Percentiles rank a stretch among this genome's conserved stretches.
phyloP scores from a whole-genome alignment of 306 rosid species.

The Acacia crassicarpa region DNA sequence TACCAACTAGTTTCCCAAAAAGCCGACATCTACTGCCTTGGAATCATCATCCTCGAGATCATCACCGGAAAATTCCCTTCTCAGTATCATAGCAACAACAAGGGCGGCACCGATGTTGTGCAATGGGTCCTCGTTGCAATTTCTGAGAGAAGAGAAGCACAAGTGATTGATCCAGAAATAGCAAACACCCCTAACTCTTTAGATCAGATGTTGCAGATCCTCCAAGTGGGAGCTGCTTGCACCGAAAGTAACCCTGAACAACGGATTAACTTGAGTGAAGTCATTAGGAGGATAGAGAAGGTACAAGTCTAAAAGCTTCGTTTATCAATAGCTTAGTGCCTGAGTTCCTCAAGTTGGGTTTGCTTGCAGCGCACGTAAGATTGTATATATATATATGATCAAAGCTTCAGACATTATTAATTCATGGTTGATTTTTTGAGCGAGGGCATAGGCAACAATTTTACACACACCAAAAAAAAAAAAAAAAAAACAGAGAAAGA shows the following conservation, averaged over 20 bases:
- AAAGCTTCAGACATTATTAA: not conserved
- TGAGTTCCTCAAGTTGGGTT: not conserved
- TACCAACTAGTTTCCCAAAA: slow-evolving; percentile 62
- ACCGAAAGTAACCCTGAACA: slow-evolving; percentile 46
- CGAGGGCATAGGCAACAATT: not conserved
- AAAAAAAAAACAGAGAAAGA: not conserved
- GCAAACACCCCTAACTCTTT: slow-evolving; percentile 14
- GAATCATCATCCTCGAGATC: slow-evolving; percentile 79
- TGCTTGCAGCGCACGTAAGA: not conserved
- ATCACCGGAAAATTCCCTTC: slow-evolving; percentile 82
- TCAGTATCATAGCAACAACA: slow-evolving; percentile 75
- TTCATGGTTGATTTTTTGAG: slow-evolving; percentile 20
- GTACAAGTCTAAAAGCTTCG: slow-evolving; percentile 31
- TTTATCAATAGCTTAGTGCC: not conserved
- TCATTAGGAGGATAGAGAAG: slow-evolving; percentile 77
- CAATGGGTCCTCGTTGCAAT: slow-evolving; percentile 59
- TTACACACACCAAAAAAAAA: no score
- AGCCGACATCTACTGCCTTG: slow-evolving; percentile 87
- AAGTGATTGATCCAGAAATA: slow-evolving; percentile 73
- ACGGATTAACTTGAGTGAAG: slow-evolving; percentile 70
- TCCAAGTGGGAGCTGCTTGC: slow-evolving; percentile 74
- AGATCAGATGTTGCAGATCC: slow-evolving; percentile 52
- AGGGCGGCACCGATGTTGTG: slow-evolving; percentile 84
- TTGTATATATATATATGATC: not conserved
- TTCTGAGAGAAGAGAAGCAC: slow-evolving; percentile 50